These are phyloP conservation scores for Kwoniella sp. DNA, from an alignment of 768 basidiomycete genomes.

Conservation along the genomic window DNA sequence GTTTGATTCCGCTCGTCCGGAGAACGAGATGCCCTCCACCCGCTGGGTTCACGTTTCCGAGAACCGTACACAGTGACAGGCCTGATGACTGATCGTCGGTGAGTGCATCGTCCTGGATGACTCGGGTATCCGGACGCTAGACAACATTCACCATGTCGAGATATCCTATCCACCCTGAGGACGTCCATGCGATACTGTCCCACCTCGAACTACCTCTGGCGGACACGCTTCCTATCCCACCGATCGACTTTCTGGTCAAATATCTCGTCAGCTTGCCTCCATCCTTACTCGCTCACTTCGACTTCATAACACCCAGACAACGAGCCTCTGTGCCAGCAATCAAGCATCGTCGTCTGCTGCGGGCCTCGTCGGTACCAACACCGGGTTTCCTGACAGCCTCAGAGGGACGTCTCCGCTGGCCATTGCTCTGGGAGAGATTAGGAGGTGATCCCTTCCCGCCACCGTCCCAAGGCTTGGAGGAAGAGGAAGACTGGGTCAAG, in stretches of 20 bases:
- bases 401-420: constrained; percentile 36
- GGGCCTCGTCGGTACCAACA: constrained; percentile 15
- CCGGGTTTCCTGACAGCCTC: constrained; percentile 12
- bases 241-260: constrained; percentile 32
- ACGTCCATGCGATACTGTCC: constrained; percentile 23
- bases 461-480: constrained; percentile 9
- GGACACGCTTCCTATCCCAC: constrained; percentile 25
- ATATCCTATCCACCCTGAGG: constrained; percentile 14
- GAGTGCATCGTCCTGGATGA: too few species aligned
- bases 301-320: constrained; percentile 29
- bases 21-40: constrained; percentile 3
- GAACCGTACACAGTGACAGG: background rate
- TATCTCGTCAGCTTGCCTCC: constrained; percentile 30
- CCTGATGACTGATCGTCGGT: too few species aligned
- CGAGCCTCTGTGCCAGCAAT: constrained; percentile 33
- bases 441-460: constrained; percentile 30
- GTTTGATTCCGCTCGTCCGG: constrained; percentile 4
- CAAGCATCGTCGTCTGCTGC: constrained; percentile 42
- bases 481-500: constrained; percentile 28
- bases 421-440: constrained; percentile 44
- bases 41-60: background rate
- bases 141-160: constrained; percentile 2
- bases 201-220: constrained; percentile 34
- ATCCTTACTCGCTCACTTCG: constrained; percentile 26
- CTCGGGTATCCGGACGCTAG: background rate